Evolutionary conservation across 306 rosid genomes (phyloP).

Genomic region (Begonia peltatifolia): DNA sequence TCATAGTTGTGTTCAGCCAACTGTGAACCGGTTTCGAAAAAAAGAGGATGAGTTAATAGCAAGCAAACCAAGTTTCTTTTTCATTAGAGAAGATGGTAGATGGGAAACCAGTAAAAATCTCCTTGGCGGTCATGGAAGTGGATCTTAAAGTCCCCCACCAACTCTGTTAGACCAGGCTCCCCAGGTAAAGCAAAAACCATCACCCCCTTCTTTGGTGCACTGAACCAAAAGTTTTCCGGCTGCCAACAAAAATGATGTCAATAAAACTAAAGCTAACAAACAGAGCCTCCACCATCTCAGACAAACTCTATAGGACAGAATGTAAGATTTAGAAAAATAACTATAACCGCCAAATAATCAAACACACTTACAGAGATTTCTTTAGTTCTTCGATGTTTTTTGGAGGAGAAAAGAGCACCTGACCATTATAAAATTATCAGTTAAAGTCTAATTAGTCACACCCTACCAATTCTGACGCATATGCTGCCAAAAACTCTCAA

Average conservation of each 20-base stretch:
- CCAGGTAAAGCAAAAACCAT: conserved; percentile 97
- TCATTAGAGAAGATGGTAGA: conserved; percentile 3
- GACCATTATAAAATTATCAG: conserved; percentile 15
- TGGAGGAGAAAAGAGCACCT: conserved; percentile 92
- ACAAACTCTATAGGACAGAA: no score
- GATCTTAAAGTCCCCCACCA: conserved; percentile 86
- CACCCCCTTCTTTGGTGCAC: conserved; percentile 95
- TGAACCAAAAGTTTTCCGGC: conserved; percentile 94
- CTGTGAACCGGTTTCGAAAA: conserved; percentile 15
- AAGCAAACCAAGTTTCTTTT: no score
- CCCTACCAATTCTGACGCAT: no score
- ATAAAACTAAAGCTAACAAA: not conserved
- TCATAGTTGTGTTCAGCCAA: conserved; percentile 95
- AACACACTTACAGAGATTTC: conserved; percentile 65
- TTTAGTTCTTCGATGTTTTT: conserved; percentile 84
- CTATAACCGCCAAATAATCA: conserved; percentile 8
- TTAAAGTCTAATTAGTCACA: no score
- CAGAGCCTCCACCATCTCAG: not conserved
- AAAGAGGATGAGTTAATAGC: no score
- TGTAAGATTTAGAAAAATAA: not conserved
- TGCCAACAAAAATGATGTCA: conserved; percentile 15
- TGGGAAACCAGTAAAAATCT: conserved; percentile 80
- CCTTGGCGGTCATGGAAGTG: conserved; percentile 95
- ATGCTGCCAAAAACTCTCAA: no score
- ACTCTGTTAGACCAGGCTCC: conserved; percentile 90